These are phyloP conservation scores for Sugiyamaella japonica DNA, from an alignment of 1,139 yeast species.

Conservation along the genomic window DNA sequence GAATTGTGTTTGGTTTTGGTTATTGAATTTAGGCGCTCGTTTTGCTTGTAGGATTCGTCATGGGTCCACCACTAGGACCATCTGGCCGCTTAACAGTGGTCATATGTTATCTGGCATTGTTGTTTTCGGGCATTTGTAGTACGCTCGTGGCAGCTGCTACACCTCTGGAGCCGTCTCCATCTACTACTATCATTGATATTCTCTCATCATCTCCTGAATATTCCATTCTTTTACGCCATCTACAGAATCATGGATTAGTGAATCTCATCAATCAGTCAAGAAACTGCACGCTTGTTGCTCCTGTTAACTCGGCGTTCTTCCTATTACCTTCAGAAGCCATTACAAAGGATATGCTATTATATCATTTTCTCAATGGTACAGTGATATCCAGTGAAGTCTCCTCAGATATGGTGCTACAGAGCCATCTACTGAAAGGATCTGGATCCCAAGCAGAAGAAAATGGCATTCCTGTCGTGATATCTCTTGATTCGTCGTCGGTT, in stretches of 20 bases:
- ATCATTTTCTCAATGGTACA: conserved; percentile 40
- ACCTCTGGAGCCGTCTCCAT: neutral
- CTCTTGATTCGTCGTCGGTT: neutral
- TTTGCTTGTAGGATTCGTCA: no score
- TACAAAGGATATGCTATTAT: conserved; percentile 38
- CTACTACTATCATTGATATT: conserved; percentile 63
- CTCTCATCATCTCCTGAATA: conserved; percentile 73
- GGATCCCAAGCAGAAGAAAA: neutral
- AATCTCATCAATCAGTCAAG: conserved; percentile 64
- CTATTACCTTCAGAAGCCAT: conserved; percentile 22
- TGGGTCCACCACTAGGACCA: neutral
- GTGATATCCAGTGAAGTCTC: conserved; percentile 26
- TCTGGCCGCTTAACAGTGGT: neutral
- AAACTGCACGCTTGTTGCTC: conserved; percentile 80
- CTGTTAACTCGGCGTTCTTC: conserved; percentile 81
- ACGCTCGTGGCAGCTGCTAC: neutral
- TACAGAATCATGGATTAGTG: conserved; percentile 68
- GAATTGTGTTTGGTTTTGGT: no score
- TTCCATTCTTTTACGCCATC: conserved; percentile 61
- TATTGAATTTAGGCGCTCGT: no score
- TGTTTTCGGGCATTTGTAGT: neutral
- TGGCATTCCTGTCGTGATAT: conserved; percentile 16
- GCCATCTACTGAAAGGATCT: conserved; percentile 18
- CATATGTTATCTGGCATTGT: no score
- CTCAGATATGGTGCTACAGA: conserved; percentile 23